Evolutionary conservation across 345 rosid genomes (phyloP).

Genomic region (Dipteronia sinensis): DNA sequence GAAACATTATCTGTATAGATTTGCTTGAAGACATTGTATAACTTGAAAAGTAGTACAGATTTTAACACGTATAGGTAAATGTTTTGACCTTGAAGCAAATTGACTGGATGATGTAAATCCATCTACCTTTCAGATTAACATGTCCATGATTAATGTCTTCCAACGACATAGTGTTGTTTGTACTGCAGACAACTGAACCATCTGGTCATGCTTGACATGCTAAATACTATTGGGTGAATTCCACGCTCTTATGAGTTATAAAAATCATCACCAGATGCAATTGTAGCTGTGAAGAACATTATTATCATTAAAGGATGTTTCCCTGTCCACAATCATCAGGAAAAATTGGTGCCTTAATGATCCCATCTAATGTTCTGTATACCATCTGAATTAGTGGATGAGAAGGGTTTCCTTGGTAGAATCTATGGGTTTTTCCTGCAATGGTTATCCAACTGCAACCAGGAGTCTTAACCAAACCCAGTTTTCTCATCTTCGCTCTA

Average conservation of each 20-base stretch:
- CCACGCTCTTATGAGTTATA: no score
- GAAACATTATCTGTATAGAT: not conserved
- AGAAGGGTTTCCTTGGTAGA: conserved; percentile 26
- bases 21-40: not conserved
- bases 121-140: not conserved
- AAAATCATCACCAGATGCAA: not conserved
- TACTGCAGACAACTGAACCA: not conserved
- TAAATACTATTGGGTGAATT: not conserved
- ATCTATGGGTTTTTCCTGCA: conserved; percentile 18
- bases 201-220: not conserved
- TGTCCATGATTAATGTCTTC: no score
- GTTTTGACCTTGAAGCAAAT: not conserved
- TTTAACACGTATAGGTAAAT: not conserved
- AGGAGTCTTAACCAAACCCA: conserved; percentile 25
- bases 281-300: not conserved
- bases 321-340: conserved; percentile 8
- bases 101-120: not conserved
- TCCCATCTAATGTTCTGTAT: conserved; percentile 10
- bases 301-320: not conserved
- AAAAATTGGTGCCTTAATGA: conserved; percentile 8
- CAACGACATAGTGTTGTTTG: not conserved
- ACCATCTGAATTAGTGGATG: conserved; percentile 18
- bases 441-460: conserved; percentile 30
- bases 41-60: not conserved
- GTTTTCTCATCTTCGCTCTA: conserved; percentile 26